A percentile compares a stretch with the other conserved stretches of the same genome.
These are phyloP conservation scores for Candida incommunis DNA, from an alignment of 805 yeast genomes.

Conservation along the genomic window DNA sequence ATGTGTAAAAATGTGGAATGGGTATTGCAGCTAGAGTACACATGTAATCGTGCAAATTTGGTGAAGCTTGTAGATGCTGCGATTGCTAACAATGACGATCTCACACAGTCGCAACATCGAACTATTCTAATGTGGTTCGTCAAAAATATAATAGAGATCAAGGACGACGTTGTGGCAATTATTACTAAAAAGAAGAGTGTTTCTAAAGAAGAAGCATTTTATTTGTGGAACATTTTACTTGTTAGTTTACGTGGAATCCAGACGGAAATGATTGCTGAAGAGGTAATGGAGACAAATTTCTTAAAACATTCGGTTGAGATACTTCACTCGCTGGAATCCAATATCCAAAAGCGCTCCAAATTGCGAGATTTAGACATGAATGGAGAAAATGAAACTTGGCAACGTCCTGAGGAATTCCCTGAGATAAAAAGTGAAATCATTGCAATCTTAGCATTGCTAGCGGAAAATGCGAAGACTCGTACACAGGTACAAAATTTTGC, in stretches of 20 bases:
- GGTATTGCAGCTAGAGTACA: background rate
- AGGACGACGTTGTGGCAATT: background rate
- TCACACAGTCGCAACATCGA: background rate
- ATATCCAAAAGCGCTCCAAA: constrained; percentile 6
- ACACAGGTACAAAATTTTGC: constrained; percentile 50
- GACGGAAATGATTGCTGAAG: background rate
- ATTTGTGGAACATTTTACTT: constrained; percentile 4
- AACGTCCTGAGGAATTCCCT: constrained; percentile 7
- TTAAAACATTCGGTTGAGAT: background rate
- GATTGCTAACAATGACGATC: background rate
- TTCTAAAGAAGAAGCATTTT: background rate
- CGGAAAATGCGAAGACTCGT: constrained; percentile 35
- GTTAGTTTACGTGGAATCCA: constrained; percentile 4
- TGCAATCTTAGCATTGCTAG: constrained; percentile 48
- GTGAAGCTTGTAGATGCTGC: constrained; percentile 5
- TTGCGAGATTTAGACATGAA: constrained; percentile 3
- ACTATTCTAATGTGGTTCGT: background rate
- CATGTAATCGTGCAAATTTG: background rate
- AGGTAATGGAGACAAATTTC: background rate
- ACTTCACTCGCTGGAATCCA: constrained; percentile 3
- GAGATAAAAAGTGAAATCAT: constrained; percentile 18
- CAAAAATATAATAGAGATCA: background rate
- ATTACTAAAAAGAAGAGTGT: background rate
- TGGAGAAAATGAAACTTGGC: background rate
- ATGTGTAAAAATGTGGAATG: background rate